Evolutionary conservation across 108 stramenopile species (phyloP), one percentile per base, ranked within the genome.

Genomic region (Heterococcus sp.): DNA sequence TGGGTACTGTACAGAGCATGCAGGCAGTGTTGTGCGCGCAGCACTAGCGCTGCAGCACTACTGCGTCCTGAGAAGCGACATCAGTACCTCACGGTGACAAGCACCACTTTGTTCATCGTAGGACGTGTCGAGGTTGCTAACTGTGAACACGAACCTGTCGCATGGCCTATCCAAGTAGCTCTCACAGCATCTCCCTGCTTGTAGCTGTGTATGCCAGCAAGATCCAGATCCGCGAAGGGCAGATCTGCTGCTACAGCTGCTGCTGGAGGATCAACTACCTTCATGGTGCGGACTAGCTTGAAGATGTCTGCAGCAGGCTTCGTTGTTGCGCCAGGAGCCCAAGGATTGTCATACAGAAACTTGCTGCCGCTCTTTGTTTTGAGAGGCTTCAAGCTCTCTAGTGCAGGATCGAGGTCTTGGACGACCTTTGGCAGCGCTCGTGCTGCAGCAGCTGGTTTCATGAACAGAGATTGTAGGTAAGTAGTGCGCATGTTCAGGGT

Each of bases 111-210:
- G 32, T 8, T 33, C 1, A 32, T 1, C 11, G 66, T 28, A 28
- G 2, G 64, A 28, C 28, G 64, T 65, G 64, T 27, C 64, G 2
- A 28, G 30, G 0, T 58, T 26, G 4, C 64, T 31, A 32, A 1
- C 71, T 71, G 71, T 79, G 78, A 2, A 79, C 3, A 0, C 71
- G 71, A 3, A 79, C 4, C 37, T n/a, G 84, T 76, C 26, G 88
- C 84, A 74, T 88, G 88, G 30, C 88, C 88, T 29, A 88, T 72
- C 85, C 85, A 87, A 2, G 87, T 85, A 0, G 75, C 85, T 1
- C 75, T 65, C 36, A 85, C 65, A 1, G 79, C 64, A 32, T 65
- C 39, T 11, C 37, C 46, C 14, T 8, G 14, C 46, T 21, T 58
- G 46, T 58, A 21, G 14, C 14, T 14, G 46, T 58, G 46, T 58